Base-by-base conservation (phyloP, 2,329 filamentous ascomycete species). In the Neospermospora avenae region DNA sequence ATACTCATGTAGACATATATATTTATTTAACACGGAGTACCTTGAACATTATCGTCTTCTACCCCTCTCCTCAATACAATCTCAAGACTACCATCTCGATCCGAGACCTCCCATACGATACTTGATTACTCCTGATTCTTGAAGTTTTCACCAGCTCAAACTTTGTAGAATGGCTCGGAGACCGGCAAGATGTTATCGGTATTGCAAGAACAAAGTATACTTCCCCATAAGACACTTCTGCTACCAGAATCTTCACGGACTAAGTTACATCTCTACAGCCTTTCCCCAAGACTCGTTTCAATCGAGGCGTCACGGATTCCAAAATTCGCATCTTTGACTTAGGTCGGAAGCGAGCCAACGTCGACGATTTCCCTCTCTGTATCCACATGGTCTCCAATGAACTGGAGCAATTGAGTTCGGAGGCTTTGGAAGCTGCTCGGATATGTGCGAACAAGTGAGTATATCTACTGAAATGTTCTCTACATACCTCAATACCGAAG, bases 151-250 rank as follows among this genome's bases (percentile, higher is more conserved):
- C n/a, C n/a, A n/a, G n/a, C n/a, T n/a, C n/a, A n/a, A n/a, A n/a
- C n/a, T n/a, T n/a, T n/a, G n/a, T n/a, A n/a, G n/a, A n/a, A 99
- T 99, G 95, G 95, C 95, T 77, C 92, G 95, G 82, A 91, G 95
- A 90, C 95, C 95, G 78, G 95, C 95, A 77, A 90, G 95, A 85
- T 99, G 95, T 85, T 99, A 96, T 88, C 89, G 95, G 78, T 99
- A 99, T 90, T 99, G 95, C 93, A 99, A 99, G 91, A 98, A 98
- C 89, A 97, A 96, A 91, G 92, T 96, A 78, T 82, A 89, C n/a
- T 80, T 55, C 49, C 57, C 22, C 28, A 55, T 51, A 34, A 16
- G 39, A 41, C 18, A 37, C 42, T 37, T 35, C 45, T 54, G 39
- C 34, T 56, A 28, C 39, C 34, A 35, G 31, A 13, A 35, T 35